Percentiles rank a stretch among this genome's conserved stretches.
phyloP scores from a whole-genome alignment of 306 rosid genomes.

The Medicago arabica region DNA sequence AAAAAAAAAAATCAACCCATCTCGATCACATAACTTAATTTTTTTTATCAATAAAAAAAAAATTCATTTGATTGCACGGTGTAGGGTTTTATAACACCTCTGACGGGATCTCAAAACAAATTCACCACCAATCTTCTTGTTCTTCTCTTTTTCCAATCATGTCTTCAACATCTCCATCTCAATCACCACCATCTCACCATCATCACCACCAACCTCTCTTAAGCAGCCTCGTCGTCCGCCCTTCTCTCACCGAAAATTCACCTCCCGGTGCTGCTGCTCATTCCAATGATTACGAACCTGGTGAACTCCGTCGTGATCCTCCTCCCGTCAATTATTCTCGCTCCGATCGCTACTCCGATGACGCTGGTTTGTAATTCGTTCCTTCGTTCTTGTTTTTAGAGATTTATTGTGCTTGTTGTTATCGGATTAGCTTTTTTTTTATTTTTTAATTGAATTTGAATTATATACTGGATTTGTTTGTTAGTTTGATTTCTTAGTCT shows the following conservation, averaged over 20 bases:
- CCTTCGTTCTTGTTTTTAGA: background rate
- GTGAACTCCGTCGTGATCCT: conserved; percentile 50
- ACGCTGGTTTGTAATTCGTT: conserved; percentile 54
- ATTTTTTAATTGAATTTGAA: background rate
- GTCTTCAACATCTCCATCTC: conserved; percentile 50
- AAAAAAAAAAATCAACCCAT: too few relatives aligned
- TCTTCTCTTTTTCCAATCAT: background rate
- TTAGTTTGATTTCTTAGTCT: too few relatives aligned
- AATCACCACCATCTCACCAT: conserved; percentile 50
- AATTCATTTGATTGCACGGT: background rate
- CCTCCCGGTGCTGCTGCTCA: conserved; percentile 35
- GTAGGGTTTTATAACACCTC: conserved; percentile 18
- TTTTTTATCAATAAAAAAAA: too few relatives aligned
- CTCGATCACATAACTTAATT: too few relatives aligned
- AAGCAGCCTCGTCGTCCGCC: conserved; percentile 58
- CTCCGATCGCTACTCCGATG: conserved; percentile 52
- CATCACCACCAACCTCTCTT: conserved; percentile 57
- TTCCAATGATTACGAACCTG: conserved; percentile 45
- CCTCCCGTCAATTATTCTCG: conserved; percentile 49
- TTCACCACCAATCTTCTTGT: background rate
- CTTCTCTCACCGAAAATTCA: conserved; percentile 44
- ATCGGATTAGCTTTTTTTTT: conserved; percentile 10
- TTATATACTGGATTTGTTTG: background rate
- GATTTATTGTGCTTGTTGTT: background rate
- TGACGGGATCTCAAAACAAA: background rate